These are phyloP conservation scores for Podospora comata DNA, from an alignment of 495 filamentous ascomycete genomes.

Conservation along the genomic window DNA sequence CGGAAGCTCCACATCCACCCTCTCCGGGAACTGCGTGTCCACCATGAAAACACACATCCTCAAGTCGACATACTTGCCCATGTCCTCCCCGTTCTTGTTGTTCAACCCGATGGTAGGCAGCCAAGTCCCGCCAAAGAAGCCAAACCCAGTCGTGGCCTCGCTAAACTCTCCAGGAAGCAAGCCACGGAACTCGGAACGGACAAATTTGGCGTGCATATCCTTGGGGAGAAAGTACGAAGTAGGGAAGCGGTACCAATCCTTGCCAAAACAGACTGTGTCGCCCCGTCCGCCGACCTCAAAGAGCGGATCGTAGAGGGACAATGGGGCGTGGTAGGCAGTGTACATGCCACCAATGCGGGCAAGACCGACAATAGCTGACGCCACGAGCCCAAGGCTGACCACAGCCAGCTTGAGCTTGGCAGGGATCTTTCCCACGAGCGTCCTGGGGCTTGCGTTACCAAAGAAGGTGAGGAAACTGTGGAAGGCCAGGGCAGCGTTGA, in stretches of 20 bases:
- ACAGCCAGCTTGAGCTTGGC: slow-evolving; percentile 62
- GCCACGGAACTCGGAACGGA: slow-evolving; percentile 85
- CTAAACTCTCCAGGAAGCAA: slow-evolving; percentile 88
- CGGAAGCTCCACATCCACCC: slow-evolving; percentile 28
- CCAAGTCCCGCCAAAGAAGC: slow-evolving; percentile 74
- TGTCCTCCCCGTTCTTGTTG: slow-evolving; percentile 83
- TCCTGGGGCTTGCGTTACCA: slow-evolving; percentile 63
- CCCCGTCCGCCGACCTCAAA: slow-evolving; percentile 49
- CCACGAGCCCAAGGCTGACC: slow-evolving; percentile 50
- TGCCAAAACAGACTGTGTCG: slow-evolving; percentile 83
- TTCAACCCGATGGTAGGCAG: slow-evolving; percentile 83
- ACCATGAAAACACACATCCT: slow-evolving; percentile 77
- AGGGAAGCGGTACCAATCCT: slow-evolving; percentile 99
- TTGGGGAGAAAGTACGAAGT: slow-evolving; percentile 86
- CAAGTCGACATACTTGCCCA: slow-evolving; percentile 79
- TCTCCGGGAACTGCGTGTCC: slow-evolving; percentile 74
- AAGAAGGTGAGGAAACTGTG: slow-evolving; percentile 73
- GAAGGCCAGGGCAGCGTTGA: slow-evolving; percentile 83
- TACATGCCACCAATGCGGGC: slow-evolving; percentile 76
- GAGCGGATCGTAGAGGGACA: slow-evolving; percentile 65
- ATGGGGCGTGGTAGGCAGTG: slow-evolving; percentile 79
- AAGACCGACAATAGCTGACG: slow-evolving; percentile 62
- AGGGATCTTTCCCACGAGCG: slow-evolving; percentile 65
- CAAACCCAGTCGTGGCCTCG: slow-evolving; percentile 58
- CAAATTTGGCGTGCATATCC: slow-evolving; percentile 75